Percentiles rank a stretch among this genome's conserved stretches.
These are phyloP conservation scores for Obba rivulosa DNA, from an alignment of 768 basidiomycete species.

Conservation along the genomic window DNA sequence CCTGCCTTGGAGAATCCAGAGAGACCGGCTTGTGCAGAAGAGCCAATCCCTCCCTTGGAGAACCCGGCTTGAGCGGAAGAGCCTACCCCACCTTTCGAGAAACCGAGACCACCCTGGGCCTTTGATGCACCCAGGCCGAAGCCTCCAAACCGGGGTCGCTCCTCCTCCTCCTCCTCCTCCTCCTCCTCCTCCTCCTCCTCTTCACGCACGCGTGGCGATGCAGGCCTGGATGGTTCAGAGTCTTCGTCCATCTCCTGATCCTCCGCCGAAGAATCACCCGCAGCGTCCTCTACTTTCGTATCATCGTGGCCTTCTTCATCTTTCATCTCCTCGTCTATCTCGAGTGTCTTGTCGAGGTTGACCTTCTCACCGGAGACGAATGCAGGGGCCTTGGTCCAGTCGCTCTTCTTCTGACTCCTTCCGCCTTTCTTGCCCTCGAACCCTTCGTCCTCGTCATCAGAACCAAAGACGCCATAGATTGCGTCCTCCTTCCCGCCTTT, in stretches of 20 bases:
- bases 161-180: conserved; percentile 31
- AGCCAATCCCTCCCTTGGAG: conserved; percentile 39
- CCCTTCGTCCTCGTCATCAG: conserved; percentile 61
- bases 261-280: conserved; percentile 27
- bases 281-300: conserved; percentile 33
- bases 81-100: conserved; percentile 39
- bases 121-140: conserved; percentile 32
- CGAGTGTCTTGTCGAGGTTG: conserved; percentile 37
- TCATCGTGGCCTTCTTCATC: conserved; percentile 33
- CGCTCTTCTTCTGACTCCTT: conserved; percentile 36
- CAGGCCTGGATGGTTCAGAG: conserved; percentile 46
- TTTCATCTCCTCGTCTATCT: conserved; percentile 31
- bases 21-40: conserved; percentile 18
- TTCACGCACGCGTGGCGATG: conserved; percentile 51
- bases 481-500: conserved; percentile 66
- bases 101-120: conserved; percentile 13
- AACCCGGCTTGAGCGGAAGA: conserved; percentile 28
- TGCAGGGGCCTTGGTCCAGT: conserved; percentile 75
- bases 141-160: conserved; percentile 39
- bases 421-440: conserved; percentile 18
- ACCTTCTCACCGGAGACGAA: conserved; percentile 55
- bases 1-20: conserved; percentile 37
- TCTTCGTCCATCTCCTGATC: conserved; percentile 24
- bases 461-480: conserved; percentile 71
- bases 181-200: conserved; percentile 45